phyloP scores from a whole-genome alignment of 768 basidiomycete species.

The Boletus sp. region DNA sequence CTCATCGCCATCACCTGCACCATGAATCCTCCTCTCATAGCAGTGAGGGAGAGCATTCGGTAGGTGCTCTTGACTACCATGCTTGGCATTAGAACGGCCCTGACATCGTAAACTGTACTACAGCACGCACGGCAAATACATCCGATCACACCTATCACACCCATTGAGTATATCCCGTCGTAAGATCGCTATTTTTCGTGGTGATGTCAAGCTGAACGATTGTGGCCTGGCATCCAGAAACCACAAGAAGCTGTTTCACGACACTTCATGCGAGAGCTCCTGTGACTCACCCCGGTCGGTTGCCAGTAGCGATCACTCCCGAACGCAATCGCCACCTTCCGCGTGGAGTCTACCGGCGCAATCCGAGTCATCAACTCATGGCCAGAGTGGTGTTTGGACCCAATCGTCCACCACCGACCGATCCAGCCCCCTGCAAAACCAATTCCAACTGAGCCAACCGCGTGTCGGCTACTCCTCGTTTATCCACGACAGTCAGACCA shows the following conservation, averaged over 20 bases:
- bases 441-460: constrained; percentile 42
- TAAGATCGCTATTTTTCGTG: constrained; percentile 19
- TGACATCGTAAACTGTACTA: constrained; percentile 14
- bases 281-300: constrained; percentile 33
- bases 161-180: constrained; percentile 34
- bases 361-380: constrained; percentile 31
- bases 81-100: background rate
- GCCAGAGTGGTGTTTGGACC: constrained; percentile 27
- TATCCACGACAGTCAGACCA: constrained; percentile 51
- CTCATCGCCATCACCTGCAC: constrained; percentile 31
- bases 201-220: constrained; percentile 12
- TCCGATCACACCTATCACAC: constrained; percentile 37
- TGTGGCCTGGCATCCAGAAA: constrained; percentile 20
- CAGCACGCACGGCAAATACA: constrained; percentile 31
- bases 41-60: constrained; percentile 29
- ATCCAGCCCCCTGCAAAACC: constrained; percentile 37
- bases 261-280: constrained; percentile 30
- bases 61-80: constrained; percentile 16
- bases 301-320: constrained; percentile 46
- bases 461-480: constrained; percentile 61
- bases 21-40: constrained; percentile 22
- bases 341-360: constrained; percentile 38
- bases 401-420: constrained; percentile 26
- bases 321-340: constrained; percentile 46
- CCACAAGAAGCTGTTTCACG: constrained; percentile 33